Evolutionary conservation across 2,329 filamentous ascomycete genomes (phyloP).

Genomic region (Claviceps cyperi): DNA sequence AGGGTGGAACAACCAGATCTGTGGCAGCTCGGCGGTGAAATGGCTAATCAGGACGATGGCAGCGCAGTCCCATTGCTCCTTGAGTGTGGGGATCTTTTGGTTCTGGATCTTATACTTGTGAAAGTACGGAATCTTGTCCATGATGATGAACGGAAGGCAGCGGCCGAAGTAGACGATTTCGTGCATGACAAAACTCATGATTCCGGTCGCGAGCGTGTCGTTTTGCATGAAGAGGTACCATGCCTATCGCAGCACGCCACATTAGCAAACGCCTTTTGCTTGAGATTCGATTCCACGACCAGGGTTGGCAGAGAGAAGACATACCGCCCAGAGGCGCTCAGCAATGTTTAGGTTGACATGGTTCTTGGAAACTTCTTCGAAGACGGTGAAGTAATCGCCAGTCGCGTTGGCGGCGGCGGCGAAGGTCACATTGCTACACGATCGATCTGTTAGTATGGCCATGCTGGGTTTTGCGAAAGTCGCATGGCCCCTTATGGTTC

Average conservation of each 20-base stretch:
- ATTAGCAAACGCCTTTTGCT: constrained; percentile 1
- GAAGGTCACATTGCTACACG: constrained; percentile 36
- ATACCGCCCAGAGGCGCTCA: constrained; percentile 78
- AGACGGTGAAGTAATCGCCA: constrained; percentile 39
- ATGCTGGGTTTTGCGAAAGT: not conserved
- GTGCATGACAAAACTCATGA: constrained; percentile 95
- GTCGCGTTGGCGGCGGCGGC: constrained; percentile 32
- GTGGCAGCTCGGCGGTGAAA: constrained; percentile 94
- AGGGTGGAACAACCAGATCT: constrained; percentile 98
- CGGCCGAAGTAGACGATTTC: constrained; percentile 91
- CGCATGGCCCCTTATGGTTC: constrained; percentile 1
- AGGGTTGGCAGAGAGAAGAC: constrained; percentile 18
- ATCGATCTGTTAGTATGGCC: constrained; percentile 4
- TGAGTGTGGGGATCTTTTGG: constrained; percentile 77
- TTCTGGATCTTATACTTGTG: constrained; percentile 89
- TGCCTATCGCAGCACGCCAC: constrained; percentile 28
- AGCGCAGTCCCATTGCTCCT: constrained; percentile 91
- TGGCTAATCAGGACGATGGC: constrained; percentile 85
- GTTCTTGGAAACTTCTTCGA: constrained; percentile 51
- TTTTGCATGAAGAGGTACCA: constrained; percentile 99
- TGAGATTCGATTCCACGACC: not conserved
- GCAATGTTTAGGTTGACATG: constrained; percentile 77
- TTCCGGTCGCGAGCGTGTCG: constrained; percentile 87
- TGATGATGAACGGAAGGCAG: constrained; percentile 78
- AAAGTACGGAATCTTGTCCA: constrained; percentile 77